A percentile compares a stretch with the other conserved stretches of the same genome.
Conservation (phyloP, 441 rosid species). For the Pelargonium citronellum region DNA sequence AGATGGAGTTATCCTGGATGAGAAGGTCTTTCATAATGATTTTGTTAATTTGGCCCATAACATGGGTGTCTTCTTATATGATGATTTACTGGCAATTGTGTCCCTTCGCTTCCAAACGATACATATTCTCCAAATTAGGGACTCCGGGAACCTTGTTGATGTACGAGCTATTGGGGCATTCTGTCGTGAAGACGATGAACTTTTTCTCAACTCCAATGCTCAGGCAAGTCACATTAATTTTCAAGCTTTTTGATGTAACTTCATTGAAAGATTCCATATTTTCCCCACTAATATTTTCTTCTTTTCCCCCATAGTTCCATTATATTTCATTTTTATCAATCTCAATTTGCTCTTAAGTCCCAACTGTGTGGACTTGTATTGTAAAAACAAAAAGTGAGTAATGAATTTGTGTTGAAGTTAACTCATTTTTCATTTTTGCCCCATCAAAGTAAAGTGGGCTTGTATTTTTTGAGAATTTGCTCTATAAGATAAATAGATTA, state of each 20-base stretch:
- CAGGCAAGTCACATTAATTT: constrained; percentile 45
- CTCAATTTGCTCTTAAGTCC: too few relatives aligned
- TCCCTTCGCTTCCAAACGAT: constrained; percentile 84
- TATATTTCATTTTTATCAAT: too few relatives aligned
- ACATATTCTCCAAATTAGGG: constrained; percentile 85
- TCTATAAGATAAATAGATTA: too few relatives aligned
- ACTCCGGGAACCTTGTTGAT: constrained; percentile 81
- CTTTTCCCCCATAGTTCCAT: too few relatives aligned
- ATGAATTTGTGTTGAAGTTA: too few relatives aligned
- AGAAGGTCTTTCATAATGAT: constrained; percentile 78
- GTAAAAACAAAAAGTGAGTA: too few relatives aligned
- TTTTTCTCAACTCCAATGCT: constrained; percentile 67
- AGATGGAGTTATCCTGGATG: constrained; percentile 74
- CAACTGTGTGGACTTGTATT: too few relatives aligned
- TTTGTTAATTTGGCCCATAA: constrained; percentile 68
- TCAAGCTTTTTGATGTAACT: constrained; percentile 19
- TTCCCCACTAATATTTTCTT: not conserved
- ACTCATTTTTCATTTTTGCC: too few relatives aligned
- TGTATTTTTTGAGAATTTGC: too few relatives aligned
- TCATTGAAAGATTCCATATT: not conserved
- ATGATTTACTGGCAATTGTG: constrained; percentile 78
- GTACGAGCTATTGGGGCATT: constrained; percentile 77
- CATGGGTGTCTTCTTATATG: constrained; percentile 78
- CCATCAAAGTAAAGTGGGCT: too few relatives aligned
- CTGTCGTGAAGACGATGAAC: constrained; percentile 90